These are phyloP conservation scores for Stereocaulon alpinum DNA, from an alignment of 495 filamentous ascomycete species.

Conservation along the genomic window DNA sequence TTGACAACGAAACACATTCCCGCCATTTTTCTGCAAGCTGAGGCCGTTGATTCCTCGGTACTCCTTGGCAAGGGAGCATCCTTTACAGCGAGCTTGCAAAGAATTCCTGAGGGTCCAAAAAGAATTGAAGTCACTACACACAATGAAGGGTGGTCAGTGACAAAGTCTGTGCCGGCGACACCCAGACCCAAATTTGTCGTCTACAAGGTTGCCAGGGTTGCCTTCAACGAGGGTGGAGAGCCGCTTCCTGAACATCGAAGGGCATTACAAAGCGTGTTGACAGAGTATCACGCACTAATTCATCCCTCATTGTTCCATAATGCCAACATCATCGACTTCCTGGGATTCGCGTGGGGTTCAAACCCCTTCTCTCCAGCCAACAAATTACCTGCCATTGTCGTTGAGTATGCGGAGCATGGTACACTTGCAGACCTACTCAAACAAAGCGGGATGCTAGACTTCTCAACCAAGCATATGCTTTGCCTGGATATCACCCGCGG, in stretches of 20 bases:
- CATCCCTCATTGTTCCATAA: slow-evolving; percentile 14
- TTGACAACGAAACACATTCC: slow-evolving; percentile 4
- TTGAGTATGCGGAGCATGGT: slow-evolving; percentile 15
- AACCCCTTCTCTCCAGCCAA: slow-evolving; percentile 9
- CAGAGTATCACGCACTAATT: slow-evolving; percentile 8
- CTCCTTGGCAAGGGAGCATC: slow-evolving; percentile 15
- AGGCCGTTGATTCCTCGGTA: slow-evolving; percentile 14
- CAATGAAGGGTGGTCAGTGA: background rate
- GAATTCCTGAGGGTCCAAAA: slow-evolving; percentile 6
- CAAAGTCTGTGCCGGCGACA: background rate
- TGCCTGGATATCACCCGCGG: slow-evolving; percentile 9
- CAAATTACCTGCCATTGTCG: slow-evolving; percentile 11
- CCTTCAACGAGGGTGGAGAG: slow-evolving; percentile 10
- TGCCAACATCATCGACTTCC: slow-evolving; percentile 23
- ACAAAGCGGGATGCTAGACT: background rate
- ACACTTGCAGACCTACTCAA: slow-evolving; percentile 5
- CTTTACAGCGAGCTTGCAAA: slow-evolving; percentile 13
- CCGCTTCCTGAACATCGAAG: slow-evolving; percentile 8
- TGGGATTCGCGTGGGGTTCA: slow-evolving; percentile 14
- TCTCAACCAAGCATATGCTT: slow-evolving; percentile 1
- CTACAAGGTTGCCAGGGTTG: slow-evolving; percentile 13
- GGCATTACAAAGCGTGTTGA: slow-evolving; percentile 6
- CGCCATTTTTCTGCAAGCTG: slow-evolving; percentile 5
- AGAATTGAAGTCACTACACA: slow-evolving; percentile 4
- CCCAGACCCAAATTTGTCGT: slow-evolving; percentile 11